A percentile compares a stretch with the other conserved stretches of the same genome.
phyloP scores from a whole-genome alignment of 139 green algal species.

The Prasinococcaceae sp. region DNA sequence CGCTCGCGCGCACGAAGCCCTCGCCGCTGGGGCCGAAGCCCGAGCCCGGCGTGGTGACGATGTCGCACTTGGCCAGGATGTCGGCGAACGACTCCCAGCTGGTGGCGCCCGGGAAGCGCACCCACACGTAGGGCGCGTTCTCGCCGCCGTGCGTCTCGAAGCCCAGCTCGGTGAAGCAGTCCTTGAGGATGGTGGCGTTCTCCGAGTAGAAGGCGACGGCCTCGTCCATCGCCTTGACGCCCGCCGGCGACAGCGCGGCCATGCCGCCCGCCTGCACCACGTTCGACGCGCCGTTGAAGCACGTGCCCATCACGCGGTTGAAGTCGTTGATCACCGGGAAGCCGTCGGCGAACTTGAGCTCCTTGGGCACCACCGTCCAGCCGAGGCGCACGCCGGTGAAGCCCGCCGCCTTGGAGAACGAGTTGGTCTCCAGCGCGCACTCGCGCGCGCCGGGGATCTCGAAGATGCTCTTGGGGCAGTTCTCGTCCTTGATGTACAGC shows the following conservation, averaged over 20 bases:
- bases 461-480: conserved; percentile 91
- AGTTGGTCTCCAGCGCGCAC: conserved; percentile 82
- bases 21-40: conserved; percentile 91
- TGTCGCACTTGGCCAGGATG: conserved; percentile 54
- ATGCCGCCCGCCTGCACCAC: conserved; percentile 84
- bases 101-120: conserved; percentile 73
- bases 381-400: conserved; percentile 95
- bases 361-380: conserved; percentile 93
- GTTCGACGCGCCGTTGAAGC: conserved; percentile 95
- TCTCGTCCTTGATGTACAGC: conserved; percentile 81
- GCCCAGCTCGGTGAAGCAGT: conserved; percentile 77
- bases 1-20: conserved; percentile 86
- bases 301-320: conserved; percentile 90
- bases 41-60: conserved; percentile 91
- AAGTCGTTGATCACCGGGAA: conserved; percentile 67
- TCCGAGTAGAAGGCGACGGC: conserved; percentile 96
- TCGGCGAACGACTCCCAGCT: conserved; percentile 92
- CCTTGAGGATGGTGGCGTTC: conserved; percentile 81
- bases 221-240: conserved; percentile 52
- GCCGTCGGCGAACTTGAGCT: conserved; percentile 59
- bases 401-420: conserved; percentile 92
- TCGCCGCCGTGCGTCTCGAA: conserved; percentile 82
- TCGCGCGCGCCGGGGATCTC: conserved; percentile 66
- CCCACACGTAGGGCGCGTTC: conserved; percentile 97
- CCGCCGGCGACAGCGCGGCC: conserved; percentile 55